Percentiles rank a stretch among this genome's conserved stretches.
These are phyloP conservation scores for Chlamydomonas eustigma DNA, from an alignment of 139 green algal species.

Conservation along the genomic window DNA sequence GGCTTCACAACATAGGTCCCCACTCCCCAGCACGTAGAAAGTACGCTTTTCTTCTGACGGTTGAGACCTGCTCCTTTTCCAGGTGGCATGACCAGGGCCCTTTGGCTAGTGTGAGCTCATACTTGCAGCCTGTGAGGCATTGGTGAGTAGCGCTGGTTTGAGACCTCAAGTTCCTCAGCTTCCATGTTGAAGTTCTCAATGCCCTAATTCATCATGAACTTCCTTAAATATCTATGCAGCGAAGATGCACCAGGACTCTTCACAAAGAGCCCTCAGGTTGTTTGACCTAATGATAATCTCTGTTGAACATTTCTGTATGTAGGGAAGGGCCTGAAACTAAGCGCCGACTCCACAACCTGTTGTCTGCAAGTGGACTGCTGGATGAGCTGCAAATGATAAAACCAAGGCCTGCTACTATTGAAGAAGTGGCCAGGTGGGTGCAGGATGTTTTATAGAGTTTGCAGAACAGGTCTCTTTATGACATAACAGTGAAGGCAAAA, in stretches of 20 bases:
- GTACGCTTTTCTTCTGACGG: background rate
- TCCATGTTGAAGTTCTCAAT: background rate
- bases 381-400: constrained; percentile 37
- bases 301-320: background rate
- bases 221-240: background rate
- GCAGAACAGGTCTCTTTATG: no score
- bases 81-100: constrained; percentile 10
- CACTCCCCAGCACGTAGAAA: background rate
- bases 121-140: background rate
- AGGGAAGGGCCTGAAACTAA: constrained; percentile 53
- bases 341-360: constrained; percentile 45
- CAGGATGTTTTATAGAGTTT: no score
- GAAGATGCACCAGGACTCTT: background rate
- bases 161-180: background rate
- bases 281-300: background rate
- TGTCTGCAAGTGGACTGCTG: constrained; percentile 37
- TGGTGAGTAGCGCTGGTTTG: constrained; percentile 2
- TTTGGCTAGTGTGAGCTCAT: background rate
- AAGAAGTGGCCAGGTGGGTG: constrained; percentile 27
- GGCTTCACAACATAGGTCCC: background rate
- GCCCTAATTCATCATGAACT: background rate
- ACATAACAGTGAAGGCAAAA: no score
- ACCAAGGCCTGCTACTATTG: constrained; percentile 28
- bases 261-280: background rate
- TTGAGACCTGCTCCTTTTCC: background rate